phyloP scores from a whole-genome alignment of 768 basidiomycete species.

The Termitomyces sp. region DNA sequence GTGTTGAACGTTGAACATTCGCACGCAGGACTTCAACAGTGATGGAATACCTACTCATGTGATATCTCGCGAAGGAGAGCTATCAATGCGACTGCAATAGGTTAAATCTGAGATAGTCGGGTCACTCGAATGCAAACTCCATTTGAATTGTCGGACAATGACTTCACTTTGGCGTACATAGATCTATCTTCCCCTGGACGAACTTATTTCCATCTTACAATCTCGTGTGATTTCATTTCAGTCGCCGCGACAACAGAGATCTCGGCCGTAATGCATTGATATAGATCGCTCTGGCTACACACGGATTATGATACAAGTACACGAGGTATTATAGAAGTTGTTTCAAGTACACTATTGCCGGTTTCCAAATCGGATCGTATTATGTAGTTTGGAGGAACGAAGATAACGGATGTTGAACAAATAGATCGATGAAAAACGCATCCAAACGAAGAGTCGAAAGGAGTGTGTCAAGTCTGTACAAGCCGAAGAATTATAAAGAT shows the following conservation, averaged over 20 bases:
- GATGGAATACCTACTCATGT: background rate
- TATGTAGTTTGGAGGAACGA: background rate
- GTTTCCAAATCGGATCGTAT: background rate
- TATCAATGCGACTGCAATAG: background rate
- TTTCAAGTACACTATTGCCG: background rate
- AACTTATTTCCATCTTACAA: background rate
- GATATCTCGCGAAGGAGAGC: background rate
- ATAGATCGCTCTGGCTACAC: background rate
- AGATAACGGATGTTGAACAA: background rate
- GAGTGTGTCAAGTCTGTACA: too few species aligned
- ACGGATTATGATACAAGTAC: background rate
- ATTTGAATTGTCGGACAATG: background rate
- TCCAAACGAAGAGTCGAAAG: background rate
- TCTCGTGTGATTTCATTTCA: background rate
- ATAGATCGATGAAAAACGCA: background rate
- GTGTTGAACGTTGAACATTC: too few species aligned
- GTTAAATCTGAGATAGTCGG: background rate
- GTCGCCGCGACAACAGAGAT: background rate
- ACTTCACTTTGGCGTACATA: background rate
- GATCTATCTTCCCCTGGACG: background rate
- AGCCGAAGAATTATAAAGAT: background rate
- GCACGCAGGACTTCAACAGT: too few species aligned
- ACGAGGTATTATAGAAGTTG: too few species aligned
- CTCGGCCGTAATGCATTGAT: background rate
- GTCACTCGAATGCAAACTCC: too few species aligned